phyloP scores from a whole-genome alignment of 345 rosid species.

The Hibiscus mutabilis region DNA sequence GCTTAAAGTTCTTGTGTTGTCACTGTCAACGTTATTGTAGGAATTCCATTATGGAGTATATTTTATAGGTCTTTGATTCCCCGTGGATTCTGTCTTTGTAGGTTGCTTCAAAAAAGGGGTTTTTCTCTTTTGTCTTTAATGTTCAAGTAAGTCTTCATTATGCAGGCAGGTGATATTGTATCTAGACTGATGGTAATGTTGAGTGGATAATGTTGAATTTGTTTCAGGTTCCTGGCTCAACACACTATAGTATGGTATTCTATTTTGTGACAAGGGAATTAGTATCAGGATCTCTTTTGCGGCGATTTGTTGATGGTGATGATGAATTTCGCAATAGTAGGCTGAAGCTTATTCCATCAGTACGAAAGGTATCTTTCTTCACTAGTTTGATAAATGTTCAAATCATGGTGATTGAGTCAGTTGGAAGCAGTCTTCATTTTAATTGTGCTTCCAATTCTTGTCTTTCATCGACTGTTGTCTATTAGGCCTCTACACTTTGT shows the following conservation, averaged over 20 bases:
- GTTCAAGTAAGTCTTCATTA: slow-evolving; percentile 56
- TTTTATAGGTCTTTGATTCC: neutral
- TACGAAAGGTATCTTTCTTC: slow-evolving; percentile 62
- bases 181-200: slow-evolving; percentile 5
- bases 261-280: slow-evolving; percentile 73
- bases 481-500: neutral
- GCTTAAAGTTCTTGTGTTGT: neutral
- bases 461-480: neutral
- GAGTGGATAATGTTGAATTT: slow-evolving; percentile 5
- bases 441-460: neutral
- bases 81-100: slow-evolving; percentile 14
- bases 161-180: neutral
- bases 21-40: neutral
- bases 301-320: slow-evolving; percentile 94
- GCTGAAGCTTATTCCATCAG: slow-evolving; percentile 90
- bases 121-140: slow-evolving; percentile 64
- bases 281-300: slow-evolving; percentile 73
- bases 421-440: neutral
- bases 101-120: slow-evolving; percentile 74
- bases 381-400: neutral
- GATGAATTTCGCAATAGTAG: slow-evolving; percentile 98
- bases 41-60: neutral
- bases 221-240: slow-evolving; percentile 86
- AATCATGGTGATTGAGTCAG: neutral
- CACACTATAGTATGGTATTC: slow-evolving; percentile 96